Conservation (phyloP, 192 early-diverging fungal species). For the Phycomyces nitens region DNA sequence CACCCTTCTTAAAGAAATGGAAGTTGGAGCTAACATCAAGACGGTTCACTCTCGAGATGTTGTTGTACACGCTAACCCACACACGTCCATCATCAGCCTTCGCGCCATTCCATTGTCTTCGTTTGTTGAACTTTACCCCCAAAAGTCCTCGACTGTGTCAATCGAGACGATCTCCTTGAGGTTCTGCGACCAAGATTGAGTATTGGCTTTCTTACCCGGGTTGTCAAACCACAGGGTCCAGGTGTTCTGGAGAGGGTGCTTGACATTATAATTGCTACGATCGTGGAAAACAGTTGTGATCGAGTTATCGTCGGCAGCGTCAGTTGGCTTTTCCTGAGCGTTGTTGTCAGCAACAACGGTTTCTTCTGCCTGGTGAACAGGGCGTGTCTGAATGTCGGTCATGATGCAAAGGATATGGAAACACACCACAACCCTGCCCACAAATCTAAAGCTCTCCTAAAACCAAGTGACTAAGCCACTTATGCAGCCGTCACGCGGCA, state of each 20-base stretch:
- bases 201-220: constrained; percentile 73
- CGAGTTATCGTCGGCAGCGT: constrained; percentile 10
- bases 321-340: not conserved
- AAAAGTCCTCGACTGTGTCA: constrained; percentile 94
- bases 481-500: not conserved
- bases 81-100: too few species aligned
- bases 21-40: constrained; percentile 83
- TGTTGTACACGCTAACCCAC: constrained; percentile 50
- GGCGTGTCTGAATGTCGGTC: not conserved
- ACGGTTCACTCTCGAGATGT: constrained; percentile 71
- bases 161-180: constrained; percentile 90
- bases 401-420: not conserved
- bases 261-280: constrained; percentile 69
- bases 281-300: constrained; percentile 60
- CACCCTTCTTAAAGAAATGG: constrained; percentile 89
- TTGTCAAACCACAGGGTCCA: constrained; percentile 98
- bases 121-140: constrained; percentile 62
- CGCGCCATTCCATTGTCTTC: not conserved
- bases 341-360: not conserved
- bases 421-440: not conserved
- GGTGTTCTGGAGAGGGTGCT: constrained; percentile 82
- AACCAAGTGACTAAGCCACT: constrained; percentile 1
- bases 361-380: not conserved
- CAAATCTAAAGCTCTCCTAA: not conserved
- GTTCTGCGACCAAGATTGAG: constrained; percentile 78